These are phyloP conservation scores for Solanum appendiculatum DNA, from an alignment of 257 asterid species.

Conservation along the genomic window DNA sequence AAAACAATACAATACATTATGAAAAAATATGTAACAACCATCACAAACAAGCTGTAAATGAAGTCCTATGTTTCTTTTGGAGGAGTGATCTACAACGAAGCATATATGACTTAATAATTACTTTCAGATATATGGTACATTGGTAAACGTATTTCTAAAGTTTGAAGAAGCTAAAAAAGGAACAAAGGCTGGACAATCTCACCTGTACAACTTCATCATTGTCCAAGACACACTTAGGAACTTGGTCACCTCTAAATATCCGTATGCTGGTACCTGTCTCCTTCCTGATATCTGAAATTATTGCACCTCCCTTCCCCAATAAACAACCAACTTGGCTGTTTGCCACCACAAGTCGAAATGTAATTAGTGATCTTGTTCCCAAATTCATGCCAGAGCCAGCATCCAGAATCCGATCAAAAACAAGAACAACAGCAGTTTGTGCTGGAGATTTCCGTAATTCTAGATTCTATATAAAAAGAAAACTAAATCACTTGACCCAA, in stretches of 20 bases:
- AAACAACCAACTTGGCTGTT: constrained; percentile 61
- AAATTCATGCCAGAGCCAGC: constrained; percentile 26
- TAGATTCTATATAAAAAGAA: constrained; percentile 24
- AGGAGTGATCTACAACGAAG: neutral
- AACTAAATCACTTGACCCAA: neutral
- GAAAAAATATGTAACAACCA: neutral
- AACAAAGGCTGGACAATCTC: neutral
- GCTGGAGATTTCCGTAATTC: constrained; percentile 50
- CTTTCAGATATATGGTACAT: neutral
- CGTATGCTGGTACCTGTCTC: constrained; percentile 47
- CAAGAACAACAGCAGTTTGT: constrained; percentile 41
- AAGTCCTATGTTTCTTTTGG: neutral
- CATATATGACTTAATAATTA: neutral
- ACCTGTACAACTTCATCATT: constrained; percentile 65
- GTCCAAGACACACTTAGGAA: constrained; percentile 46
- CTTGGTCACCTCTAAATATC: constrained; percentile 44
- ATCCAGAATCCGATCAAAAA: constrained; percentile 41
- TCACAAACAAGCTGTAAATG: neutral
- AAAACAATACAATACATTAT: neutral
- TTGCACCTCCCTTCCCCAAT: constrained; percentile 70
- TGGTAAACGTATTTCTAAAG: neutral
- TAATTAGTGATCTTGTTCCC: constrained; percentile 21
- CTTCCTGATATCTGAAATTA: constrained; percentile 70
- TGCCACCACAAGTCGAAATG: constrained; percentile 48
- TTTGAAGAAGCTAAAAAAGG: neutral